Evolutionary conservation across 2,329 filamentous ascomycete species (phyloP), one percentile per base, ranked within the genome.

Genomic region (Pseudocercospora fuligena): DNA sequence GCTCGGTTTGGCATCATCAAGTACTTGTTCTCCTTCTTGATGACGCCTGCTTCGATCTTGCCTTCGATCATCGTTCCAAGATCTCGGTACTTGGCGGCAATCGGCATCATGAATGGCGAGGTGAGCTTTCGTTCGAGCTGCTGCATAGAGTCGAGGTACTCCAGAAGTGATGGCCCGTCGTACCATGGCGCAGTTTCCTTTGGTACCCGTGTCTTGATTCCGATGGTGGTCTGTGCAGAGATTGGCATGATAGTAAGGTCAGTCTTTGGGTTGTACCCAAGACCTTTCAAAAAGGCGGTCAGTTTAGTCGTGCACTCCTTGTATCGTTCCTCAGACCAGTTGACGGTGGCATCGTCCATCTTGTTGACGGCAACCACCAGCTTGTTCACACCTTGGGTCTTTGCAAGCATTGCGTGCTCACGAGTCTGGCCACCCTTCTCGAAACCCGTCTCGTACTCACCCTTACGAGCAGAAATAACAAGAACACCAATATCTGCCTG

Each of bases 81-180:
- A 78, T 99, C 96, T 74, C 92, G 89, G 84, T 98, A 99, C 83
- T 99, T 99, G 81, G 92, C 93, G 70, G 92, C 92, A 71, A 99
- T 87, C 8, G 95, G 92, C 94, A 99, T 97, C 95, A 99, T 98
- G 86, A 99, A 98, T 9, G 95, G 94, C 1, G 95, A 95, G 74
- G 97, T 97, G 74, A 97, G 82, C 85, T 98, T 99, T 74, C 95
- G 92, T 80, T 99, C 94, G 46, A 97, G 87, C 12, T 94, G 89
- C 75, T 91, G 89, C 92, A 98, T 97, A 77, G 88, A 85, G 78
- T 97, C 94, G n/a, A 99, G 88, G 80, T 94, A 97, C 80, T 98
- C 94, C 21, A 99, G 89, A 56, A 99, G 87, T 21, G 94, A 95
- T 9, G 94, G 94, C 0, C 94, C 93, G 47, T 92, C 86, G 78